phyloP scores from a whole-genome alignment of 371 early-diverging fungal species.

The Mortierella sp. region DNA sequence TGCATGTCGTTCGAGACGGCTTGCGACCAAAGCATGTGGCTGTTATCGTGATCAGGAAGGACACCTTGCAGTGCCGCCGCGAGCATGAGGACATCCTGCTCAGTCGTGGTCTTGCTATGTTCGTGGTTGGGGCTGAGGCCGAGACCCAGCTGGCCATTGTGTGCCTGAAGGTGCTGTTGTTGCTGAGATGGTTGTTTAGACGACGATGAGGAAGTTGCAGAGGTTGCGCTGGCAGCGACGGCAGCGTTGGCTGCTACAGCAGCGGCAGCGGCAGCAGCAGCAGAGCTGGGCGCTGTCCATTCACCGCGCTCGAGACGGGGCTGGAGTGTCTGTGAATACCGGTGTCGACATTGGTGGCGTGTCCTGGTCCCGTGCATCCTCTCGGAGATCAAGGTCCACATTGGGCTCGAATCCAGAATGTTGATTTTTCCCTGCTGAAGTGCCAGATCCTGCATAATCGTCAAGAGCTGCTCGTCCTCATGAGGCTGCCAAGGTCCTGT shows the following conservation, averaged over 20 bases:
- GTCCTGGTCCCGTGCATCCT: slow-evolving; percentile 51
- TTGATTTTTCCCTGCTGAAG: slow-evolving; percentile 45
- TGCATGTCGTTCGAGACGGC: slow-evolving; percentile 19
- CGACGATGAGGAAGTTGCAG: slow-evolving; percentile 12
- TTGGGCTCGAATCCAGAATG: slow-evolving; percentile 47
- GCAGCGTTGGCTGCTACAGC: slow-evolving; percentile 47
- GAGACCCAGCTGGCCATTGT: slow-evolving; percentile 6
- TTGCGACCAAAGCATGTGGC: slow-evolving; percentile 43
- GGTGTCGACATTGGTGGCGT: slow-evolving; percentile 55
- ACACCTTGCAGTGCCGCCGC: slow-evolving; percentile 45
- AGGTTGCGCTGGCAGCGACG: slow-evolving; percentile 25
- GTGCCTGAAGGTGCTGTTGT: slow-evolving; percentile 14
- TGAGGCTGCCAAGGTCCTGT: slow-evolving; percentile 52
- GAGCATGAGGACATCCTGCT: slow-evolving; percentile 35
- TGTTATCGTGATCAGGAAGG: slow-evolving; percentile 23
- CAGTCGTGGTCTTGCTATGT: slow-evolving; percentile 16
- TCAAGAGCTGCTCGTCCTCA: slow-evolving; percentile 44
- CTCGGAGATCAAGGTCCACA: slow-evolving; percentile 56
- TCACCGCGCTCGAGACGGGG: slow-evolving; percentile 57
- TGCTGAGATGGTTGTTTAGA: slow-evolving; percentile 23
- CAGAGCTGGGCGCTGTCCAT: slow-evolving; percentile 54
- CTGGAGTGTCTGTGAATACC: slow-evolving; percentile 54
- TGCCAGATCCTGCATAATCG: slow-evolving; percentile 53
- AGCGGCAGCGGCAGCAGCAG: slow-evolving; percentile 50
- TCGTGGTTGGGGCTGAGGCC: slow-evolving; percentile 13